phyloP scores from a whole-genome alignment of 257 asterid genomes.

The Prunella vulgaris region DNA sequence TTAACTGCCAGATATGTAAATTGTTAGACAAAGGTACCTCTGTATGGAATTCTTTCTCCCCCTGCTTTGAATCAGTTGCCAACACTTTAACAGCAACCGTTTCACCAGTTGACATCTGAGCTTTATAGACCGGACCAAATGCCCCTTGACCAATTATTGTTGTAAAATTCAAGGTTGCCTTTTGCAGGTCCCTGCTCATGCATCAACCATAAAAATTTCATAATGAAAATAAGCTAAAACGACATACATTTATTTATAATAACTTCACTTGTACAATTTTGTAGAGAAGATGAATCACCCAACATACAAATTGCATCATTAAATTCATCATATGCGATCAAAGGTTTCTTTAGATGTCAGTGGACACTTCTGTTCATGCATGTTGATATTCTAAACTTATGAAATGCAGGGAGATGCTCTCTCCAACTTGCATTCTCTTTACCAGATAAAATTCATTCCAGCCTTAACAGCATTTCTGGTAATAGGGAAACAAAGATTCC shows the following conservation, averaged over 20 bases:
- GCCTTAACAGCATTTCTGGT: constrained; percentile 1
- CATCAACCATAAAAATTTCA: constrained; percentile 21
- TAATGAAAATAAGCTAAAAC: not conserved
- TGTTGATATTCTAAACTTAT: not conserved
- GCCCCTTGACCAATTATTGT: constrained; percentile 95
- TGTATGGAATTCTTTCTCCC: constrained; percentile 88
- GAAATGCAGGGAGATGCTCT: not conserved
- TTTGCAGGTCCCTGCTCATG: constrained; percentile 80
- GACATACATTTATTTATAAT: not conserved
- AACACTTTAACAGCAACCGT: constrained; percentile 93
- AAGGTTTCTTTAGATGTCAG: constrained; percentile 1
- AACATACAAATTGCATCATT: not conserved
- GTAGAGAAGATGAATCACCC: constrained; percentile 9
- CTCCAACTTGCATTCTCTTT: not conserved
- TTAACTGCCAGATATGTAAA: not conserved
- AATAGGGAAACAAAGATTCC: not conserved
- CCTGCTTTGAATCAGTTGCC: constrained; percentile 90
- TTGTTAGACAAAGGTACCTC: constrained; percentile 52
- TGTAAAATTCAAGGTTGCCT: constrained; percentile 79
- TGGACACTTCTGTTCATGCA: not conserved
- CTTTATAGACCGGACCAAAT: constrained; percentile 87
- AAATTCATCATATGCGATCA: not conserved
- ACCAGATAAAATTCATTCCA: not conserved
- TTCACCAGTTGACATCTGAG: constrained; percentile 76
- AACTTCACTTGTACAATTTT: not conserved